A percentile compares a stretch with the other conserved stretches of the same genome.
phyloP scores from a whole-genome alignment of 495 filamentous ascomycete genomes.

The Pyrenula aspistea region DNA sequence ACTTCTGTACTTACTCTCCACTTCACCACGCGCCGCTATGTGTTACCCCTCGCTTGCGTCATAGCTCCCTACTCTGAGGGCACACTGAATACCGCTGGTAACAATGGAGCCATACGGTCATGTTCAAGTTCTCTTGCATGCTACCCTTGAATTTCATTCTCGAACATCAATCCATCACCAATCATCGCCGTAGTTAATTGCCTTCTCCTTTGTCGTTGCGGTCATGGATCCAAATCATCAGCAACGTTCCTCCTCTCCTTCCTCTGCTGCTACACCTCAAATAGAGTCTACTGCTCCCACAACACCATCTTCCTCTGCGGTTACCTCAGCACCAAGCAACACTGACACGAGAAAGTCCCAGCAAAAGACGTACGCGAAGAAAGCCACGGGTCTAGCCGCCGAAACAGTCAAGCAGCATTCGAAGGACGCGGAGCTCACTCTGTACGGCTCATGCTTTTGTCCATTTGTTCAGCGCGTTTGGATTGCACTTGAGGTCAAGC shows the following conservation, averaged over 20 bases:
- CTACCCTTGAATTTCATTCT: no score
- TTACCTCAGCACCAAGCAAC: slow-evolving; percentile 18
- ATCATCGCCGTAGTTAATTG: no score
- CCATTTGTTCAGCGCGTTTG: slow-evolving; percentile 90
- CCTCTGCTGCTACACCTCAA: neutral
- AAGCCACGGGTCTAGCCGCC: slow-evolving; percentile 65
- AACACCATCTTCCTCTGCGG: neutral
- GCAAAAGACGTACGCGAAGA: slow-evolving; percentile 74
- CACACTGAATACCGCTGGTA: no score
- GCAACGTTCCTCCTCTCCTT: slow-evolving; percentile 1
- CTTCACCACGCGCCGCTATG: no score
- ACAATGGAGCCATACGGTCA: no score
- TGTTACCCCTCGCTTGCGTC: neutral
- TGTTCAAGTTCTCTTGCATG: no score
- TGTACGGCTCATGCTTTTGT: slow-evolving; percentile 87
- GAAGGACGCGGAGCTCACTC: slow-evolving; percentile 59
- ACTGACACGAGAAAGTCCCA: slow-evolving; percentile 24
- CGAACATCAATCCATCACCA: no score
- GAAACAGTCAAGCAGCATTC: slow-evolving; percentile 62
- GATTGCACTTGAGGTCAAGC: slow-evolving; percentile 87
- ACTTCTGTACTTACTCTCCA: no score
- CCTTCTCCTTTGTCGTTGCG: neutral
- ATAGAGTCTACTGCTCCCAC: neutral
- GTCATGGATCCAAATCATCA: neutral
- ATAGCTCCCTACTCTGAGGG: neutral